Conservation (phyloP, 768 basidiomycete genomes). For the Russula dissimulans region DNA sequence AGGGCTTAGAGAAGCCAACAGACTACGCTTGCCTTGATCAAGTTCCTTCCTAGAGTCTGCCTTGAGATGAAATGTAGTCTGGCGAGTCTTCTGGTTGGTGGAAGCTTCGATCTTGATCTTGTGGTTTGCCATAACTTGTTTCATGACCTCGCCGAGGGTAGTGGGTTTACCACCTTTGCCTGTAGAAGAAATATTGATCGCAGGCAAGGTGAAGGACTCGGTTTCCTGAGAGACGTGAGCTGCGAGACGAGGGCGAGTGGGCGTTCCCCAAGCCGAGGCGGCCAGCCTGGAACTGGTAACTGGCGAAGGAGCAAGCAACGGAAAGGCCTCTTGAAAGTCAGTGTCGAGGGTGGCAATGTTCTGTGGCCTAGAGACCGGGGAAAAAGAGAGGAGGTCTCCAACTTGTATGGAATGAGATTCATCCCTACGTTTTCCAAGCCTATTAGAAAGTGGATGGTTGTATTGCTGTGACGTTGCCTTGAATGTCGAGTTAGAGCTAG, state of each 20-base stretch:
- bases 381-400: slow-evolving; percentile 11
- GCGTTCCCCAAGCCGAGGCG: slow-evolving; percentile 52
- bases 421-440: too few species aligned
- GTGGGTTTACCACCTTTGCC: slow-evolving; percentile 73
- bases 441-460: too few species aligned
- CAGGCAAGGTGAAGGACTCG: slow-evolving; percentile 63
- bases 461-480: too few species aligned
- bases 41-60: slow-evolving; percentile 83
- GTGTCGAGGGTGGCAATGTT: slow-evolving; percentile 51
- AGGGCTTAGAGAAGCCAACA: slow-evolving; percentile 70
- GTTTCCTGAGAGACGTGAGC: slow-evolving; percentile 49
- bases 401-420: too few species aligned
- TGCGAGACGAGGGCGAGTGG: slow-evolving; percentile 58
- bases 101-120: slow-evolving; percentile 91
- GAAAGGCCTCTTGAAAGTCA: slow-evolving; percentile 77
- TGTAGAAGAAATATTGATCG: slow-evolving; percentile 55
- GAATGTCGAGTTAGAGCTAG: too few species aligned
- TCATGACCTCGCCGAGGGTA: slow-evolving; percentile 79
- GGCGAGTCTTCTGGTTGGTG: slow-evolving; percentile 75
- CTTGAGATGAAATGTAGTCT: slow-evolving; percentile 92
- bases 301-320: slow-evolving; percentile 63
- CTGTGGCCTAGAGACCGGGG: slow-evolving; percentile 26
- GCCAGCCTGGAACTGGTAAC: slow-evolving; percentile 37
- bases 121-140: slow-evolving; percentile 74
- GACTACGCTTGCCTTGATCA: slow-evolving; percentile 72